Base-by-base conservation (phyloP, 2,329 filamentous ascomycete species). In the Scedosporium boydii region DNA sequence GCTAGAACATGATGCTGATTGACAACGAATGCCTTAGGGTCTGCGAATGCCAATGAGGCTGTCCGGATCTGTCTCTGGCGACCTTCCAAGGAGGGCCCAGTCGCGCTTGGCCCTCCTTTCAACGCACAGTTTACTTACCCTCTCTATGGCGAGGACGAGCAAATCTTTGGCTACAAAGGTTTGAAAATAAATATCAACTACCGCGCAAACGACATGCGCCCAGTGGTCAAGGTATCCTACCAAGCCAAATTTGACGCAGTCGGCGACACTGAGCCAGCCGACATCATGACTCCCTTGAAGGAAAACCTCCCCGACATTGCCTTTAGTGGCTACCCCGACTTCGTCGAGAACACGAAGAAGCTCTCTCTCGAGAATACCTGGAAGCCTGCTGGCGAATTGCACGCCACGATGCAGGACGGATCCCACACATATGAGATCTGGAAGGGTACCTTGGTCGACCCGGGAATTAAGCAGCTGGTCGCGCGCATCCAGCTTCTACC, bases 91-190 rank as follows among this genome's bases (percentile, higher is more conserved):
- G 74, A 75, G 6, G 78, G 79, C 66, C 70, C 82, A 59, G 84
- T 83, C 68, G 83, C 81, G 38, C 27, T 53, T n/a, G 76, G 88
- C 67, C 81, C 83, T 27, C 82, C 84, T 29, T 98, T 99, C 74
- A 82, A 90, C 64, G 96, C 95, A 0, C 84, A 85, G 70, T 96
- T 93, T 73, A 97, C 93, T 18, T 96, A 98, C 74, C 80, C 91
- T 1, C 89, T 99, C 66, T 97, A 98, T 68, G 91, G 91, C 69
- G 89, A 98, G n/a, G 88, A 95, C 7, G 92, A 99, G 74, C 84
- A 82, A 34, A 93, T 98, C 66, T 93, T 96, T 69, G 93, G 93
- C 44, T 96, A 97, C 79, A 87, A 91, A 72, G 86, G 86, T 61
- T 82, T 96, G 62, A 85, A 86, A 66, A 87, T 98, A 70, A 84